Conservation (phyloP, 768 basidiomycete genomes). For the Pisolithus sp. region DNA sequence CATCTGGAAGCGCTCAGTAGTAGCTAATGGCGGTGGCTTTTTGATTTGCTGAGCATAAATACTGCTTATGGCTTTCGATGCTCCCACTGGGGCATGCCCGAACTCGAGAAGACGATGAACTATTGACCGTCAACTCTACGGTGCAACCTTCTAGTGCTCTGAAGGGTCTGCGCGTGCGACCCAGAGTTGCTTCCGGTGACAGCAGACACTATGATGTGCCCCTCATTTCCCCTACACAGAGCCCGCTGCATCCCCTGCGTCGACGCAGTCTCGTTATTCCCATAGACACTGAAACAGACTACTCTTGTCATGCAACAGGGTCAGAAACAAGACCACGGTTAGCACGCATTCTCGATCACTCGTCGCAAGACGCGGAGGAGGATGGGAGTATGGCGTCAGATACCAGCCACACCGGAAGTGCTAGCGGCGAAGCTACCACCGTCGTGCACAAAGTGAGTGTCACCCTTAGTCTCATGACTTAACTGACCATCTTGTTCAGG, state of each 20-base stretch:
- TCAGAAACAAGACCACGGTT: slow-evolving; percentile 5
- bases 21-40: not conserved
- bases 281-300: no score
- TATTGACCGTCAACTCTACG: slow-evolving; percentile 13
- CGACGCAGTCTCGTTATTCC: not conserved
- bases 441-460: slow-evolving; percentile 12
- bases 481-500: slow-evolving; percentile 32
- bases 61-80: not conserved
- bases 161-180: not conserved
- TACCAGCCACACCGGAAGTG: not conserved
- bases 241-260: not conserved
- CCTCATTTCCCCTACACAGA: not conserved
- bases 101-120: slow-evolving; percentile 17
- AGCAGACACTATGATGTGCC: not conserved
- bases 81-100: slow-evolving; percentile 19
- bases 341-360: slow-evolving; percentile 2
- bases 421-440: not conserved
- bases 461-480: not conserved
- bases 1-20: slow-evolving; percentile 52
- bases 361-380: not conserved
- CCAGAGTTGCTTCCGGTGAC: not conserved
- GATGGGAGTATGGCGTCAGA: not conserved
- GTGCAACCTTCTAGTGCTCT: not conserved
- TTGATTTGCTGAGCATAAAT: slow-evolving; percentile 2
- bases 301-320: not conserved